Evolutionary conservation across 1,139 yeast species (phyloP), one percentile per base, ranked within the genome.

Genomic region (Protomyces inundatus): DNA sequence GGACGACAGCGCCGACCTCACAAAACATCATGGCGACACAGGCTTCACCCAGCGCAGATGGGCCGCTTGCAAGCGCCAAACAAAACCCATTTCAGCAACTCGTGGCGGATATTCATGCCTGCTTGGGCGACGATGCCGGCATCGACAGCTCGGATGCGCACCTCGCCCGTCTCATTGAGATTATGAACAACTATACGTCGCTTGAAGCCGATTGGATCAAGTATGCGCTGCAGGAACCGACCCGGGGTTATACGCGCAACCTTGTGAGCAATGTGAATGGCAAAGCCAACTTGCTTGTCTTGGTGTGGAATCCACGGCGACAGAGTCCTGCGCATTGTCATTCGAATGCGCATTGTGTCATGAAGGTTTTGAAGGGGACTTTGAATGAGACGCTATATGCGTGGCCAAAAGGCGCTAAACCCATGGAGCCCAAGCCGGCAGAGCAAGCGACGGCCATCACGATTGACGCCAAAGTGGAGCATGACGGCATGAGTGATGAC

Each of bases 281-380:
- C 39, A 85, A 85, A 74, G 91, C 90, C 57, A 86, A 86, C 71
- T 76, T 87, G 67, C 78, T 87, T 58, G 76, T 87, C 14, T 74
- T 87, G 62, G 90, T 86, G 36, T 87, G 93, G 93, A 80, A 82
- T 64, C 90, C 90, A 0, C 83, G 83, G n/a, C 79, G 80, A 70
- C 79, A 84, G 33, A 84, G 88, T 51, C 81, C 85, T 57, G 84
- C 87, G 67, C 93, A 87, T 72, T 90, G 86, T 74, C 93, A 87
- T 70, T 89, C 91, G 39, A 80, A 83, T 66, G 90, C 91, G 16
- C 91, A 87, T 72, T 77, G 80, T 69, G 70, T 77, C 50, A 77
- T 77, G 71, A 87, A 87, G 75, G 77, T 87, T 52, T 76, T 87
- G 65, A 78, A 82, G 69, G 93, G 93, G 3, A 74, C 77, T 46